A percentile compares a stretch with the other conserved stretches of the same genome.
Evolutionary conservation across 2,329 filamentous ascomycete species (phyloP).

Genomic region (Zasmidium citrigriseum): DNA sequence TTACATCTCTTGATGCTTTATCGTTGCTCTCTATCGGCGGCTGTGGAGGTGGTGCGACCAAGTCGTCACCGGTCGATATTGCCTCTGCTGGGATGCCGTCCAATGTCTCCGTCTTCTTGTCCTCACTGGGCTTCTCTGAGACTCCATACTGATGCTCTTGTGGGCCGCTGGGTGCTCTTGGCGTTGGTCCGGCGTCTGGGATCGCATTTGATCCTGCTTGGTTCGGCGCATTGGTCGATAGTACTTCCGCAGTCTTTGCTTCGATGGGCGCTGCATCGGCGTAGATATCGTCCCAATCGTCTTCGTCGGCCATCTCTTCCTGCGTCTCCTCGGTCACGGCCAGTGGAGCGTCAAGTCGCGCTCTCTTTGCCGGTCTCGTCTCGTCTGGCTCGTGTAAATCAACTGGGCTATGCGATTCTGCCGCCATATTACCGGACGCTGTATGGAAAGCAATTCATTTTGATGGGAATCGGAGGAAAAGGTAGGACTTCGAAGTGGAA

Average conservation of each 20-base stretch:
- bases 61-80: slow-evolving; percentile 14
- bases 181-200: background rate
- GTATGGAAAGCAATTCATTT: background rate
- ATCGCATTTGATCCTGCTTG: background rate
- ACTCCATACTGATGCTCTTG: slow-evolving; percentile 9
- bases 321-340: slow-evolving; percentile 33
- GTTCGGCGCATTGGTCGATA: background rate
- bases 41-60: slow-evolving; percentile 12
- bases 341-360: slow-evolving; percentile 41
- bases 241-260: background rate
- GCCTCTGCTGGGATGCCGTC: slow-evolving; percentile 20
- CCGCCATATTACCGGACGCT: background rate
- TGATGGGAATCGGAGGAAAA: background rate
- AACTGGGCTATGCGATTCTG: background rate
- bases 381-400: slow-evolving; percentile 25
- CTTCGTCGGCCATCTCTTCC: slow-evolving; percentile 33
- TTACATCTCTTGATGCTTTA: slow-evolving; percentile 9
- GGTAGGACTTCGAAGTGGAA: background rate
- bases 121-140: background rate
- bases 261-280: background rate
- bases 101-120: background rate
- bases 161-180: background rate
- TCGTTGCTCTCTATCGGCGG: slow-evolving; percentile 8
- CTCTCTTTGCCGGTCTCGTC: slow-evolving; percentile 42
- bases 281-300: slow-evolving; percentile 37